Conservation (phyloP, 257 asterid species). For the Dorcoceras hygrometricum region DNA sequence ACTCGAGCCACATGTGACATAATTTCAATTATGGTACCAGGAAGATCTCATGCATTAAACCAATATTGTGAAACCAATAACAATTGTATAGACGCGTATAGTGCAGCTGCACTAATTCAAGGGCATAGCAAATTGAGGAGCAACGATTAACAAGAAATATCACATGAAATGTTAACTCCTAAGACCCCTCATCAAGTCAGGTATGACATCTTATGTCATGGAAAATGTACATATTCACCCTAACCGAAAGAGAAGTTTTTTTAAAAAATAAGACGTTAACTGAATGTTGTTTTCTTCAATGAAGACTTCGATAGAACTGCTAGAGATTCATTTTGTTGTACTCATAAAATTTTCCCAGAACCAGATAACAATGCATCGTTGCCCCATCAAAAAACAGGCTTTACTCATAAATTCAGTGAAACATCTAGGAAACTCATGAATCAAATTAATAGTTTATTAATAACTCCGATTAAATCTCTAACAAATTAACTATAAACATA, state of each 20-base stretch:
- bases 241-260: not conserved
- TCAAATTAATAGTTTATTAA: not conserved
- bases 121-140: constrained; percentile 1
- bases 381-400: not conserved
- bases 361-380: not conserved
- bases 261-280: no score
- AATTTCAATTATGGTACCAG: constrained; percentile 9
- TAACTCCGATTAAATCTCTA: not conserved
- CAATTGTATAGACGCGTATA: not conserved
- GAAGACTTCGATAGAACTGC: no score
- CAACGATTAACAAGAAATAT: not conserved
- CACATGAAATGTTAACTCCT: constrained; percentile 5
- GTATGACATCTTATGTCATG: not conserved
- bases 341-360: no score
- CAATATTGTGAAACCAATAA: not conserved
- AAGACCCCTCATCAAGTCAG: not conserved
- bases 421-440: not conserved
- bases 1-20: not conserved
- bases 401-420: not conserved
- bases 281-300: no score
- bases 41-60: not conserved
- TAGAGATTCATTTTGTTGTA: no score
- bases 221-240: not conserved
- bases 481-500: not conserved
- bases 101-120: not conserved